phyloP scores from a whole-genome alignment of 441 rosid genomes.

The Syzygium malaccense region DNA sequence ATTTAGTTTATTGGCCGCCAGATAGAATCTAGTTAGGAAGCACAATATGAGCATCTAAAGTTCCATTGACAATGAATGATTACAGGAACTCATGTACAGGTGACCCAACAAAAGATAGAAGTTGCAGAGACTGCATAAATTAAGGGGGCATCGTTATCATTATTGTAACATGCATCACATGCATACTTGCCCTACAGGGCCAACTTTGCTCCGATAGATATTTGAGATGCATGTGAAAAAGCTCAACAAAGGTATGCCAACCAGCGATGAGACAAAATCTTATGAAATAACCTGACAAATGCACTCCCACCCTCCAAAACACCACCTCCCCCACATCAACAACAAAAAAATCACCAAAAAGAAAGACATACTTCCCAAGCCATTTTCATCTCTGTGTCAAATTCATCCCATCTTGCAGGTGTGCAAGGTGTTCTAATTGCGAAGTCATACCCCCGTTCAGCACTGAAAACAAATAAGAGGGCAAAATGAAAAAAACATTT shows the following conservation, averaged over 20 bases:
- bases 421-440: conserved; percentile 96
- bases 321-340: background rate
- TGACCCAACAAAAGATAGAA: background rate
- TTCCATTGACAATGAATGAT: background rate
- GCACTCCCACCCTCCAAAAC: background rate
- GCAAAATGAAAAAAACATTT: background rate
- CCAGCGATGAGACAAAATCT: background rate
- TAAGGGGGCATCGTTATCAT: background rate
- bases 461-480: conserved; percentile 35
- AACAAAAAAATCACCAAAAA: background rate
- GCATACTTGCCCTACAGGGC: background rate
- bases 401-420: conserved; percentile 93
- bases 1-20: background rate
- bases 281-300: background rate
- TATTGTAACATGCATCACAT: background rate
- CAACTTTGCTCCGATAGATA: background rate
- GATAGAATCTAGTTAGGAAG: background rate
- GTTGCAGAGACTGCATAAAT: background rate
- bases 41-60: background rate
- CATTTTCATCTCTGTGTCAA: conserved; percentile 75
- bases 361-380: conserved; percentile 87
- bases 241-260: background rate
- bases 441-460: conserved; percentile 70
- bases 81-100: background rate
- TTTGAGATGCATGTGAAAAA: background rate